phyloP scores from a whole-genome alignment of 176 grass and related monocot species.

The Triticum dicoccoides region DNA sequence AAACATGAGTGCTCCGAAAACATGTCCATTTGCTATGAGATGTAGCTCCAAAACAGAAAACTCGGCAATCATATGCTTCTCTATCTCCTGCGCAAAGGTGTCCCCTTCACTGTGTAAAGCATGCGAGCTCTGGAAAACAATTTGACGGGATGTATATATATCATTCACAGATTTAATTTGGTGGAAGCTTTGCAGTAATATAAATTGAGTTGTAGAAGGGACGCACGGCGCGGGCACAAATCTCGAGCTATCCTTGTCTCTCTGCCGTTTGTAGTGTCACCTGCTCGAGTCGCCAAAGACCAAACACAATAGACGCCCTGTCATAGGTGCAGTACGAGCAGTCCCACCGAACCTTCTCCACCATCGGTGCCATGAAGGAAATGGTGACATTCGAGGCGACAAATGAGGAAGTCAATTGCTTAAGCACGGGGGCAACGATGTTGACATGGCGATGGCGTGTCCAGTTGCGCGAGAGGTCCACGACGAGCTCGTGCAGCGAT shows the following conservation, averaged over 20 bases:
- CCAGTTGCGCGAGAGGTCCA: not conserved
- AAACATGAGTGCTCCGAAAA: not conserved
- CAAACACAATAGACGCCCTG: not conserved
- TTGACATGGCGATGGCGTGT: not conserved
- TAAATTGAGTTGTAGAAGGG: not conserved
- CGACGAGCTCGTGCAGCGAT: not conserved
- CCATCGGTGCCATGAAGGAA: not conserved
- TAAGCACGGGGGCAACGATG: not conserved
- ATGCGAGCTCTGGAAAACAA: not conserved
- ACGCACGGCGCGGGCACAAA: not conserved
- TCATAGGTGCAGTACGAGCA: no score
- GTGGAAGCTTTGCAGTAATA: not conserved
- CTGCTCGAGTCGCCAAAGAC: not conserved
- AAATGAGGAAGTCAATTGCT: not conserved
- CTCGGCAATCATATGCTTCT: not conserved
- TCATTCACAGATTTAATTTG: not conserved
- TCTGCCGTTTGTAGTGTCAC: not conserved
- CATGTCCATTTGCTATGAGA: not conserved
- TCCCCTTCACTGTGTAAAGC: no score
- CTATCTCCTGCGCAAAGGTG: not conserved
- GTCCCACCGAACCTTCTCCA: not conserved
- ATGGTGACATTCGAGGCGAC: not conserved
- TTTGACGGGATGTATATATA: not conserved
- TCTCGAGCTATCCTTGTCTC: not conserved
- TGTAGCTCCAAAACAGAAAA: not conserved